phyloP scores from a whole-genome alignment of 345 rosid species.

The Camelina laxa region DNA sequence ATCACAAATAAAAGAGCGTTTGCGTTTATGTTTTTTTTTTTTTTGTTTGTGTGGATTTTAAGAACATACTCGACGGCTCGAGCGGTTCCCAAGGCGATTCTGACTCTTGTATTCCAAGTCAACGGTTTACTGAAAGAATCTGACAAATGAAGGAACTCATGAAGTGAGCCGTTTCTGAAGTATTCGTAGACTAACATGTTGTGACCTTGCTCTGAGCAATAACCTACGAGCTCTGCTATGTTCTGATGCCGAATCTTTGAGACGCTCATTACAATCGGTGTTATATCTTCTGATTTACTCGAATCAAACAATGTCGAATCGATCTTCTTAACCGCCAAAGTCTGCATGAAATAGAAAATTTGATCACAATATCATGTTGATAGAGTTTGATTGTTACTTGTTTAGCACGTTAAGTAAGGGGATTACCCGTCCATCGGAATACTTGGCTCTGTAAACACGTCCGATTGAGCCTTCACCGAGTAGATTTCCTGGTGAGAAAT shows the following conservation, averaged over 20 bases:
- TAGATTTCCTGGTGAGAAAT: conserved; percentile 67
- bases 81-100: conserved; percentile 84
- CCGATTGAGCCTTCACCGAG: conserved; percentile 84
- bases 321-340: conserved; percentile 82
- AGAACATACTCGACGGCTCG: conserved; percentile 79
- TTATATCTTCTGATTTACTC: conserved; percentile 53
- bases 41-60: no score
- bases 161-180: conserved; percentile 86
- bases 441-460: conserved; percentile 81
- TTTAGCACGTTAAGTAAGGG: neutral
- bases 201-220: conserved; percentile 82
- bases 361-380: neutral
- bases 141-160: conserved; percentile 83
- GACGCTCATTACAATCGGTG: conserved; percentile 59
- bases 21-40: neutral
- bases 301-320: conserved; percentile 66
- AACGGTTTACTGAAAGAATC: conserved; percentile 89
- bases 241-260: conserved; percentile 84
- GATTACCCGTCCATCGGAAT: conserved; percentile 70
- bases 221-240: conserved; percentile 78
- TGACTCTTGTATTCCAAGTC: conserved; percentile 93
- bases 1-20: neutral
- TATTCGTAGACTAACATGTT: conserved; percentile 76
- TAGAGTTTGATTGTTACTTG: conserved; percentile 10
- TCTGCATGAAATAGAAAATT: conserved; percentile 49